Base-by-base conservation (phyloP, 371 early-diverging fungal genomes). In the Conidiobolus incongruus region DNA sequence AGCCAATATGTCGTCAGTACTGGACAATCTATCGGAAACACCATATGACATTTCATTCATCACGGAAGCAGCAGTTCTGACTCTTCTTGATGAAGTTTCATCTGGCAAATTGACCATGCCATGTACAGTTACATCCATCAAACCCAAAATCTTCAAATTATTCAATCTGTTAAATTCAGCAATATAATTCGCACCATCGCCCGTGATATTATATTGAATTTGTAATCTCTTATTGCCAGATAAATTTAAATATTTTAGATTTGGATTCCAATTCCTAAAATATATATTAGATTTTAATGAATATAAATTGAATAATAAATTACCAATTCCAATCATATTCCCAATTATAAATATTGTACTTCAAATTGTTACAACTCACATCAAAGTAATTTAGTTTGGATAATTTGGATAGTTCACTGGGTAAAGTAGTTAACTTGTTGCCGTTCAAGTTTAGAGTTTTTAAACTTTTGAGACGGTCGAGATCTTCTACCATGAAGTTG, bases 321-420 rank as follows among this genome's bases (percentile, higher is more conserved):
- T n/a, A n/a, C 86, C 88, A 90, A 55, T 92, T 89, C 90, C 90
- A 92, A 48, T 90, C 90, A 51, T 85, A 88, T 0, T 84, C 86
- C 87, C 88, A 88, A 52, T 92, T 92, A 20, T 79, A 66, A 33
- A 89, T 80, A 47, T 92, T 92, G 59, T 89, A 92, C 58, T 85
- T 82, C 26, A 92, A 61, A 22, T 70, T 61, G 48, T 92, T 89
- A 56, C 76, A 72, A 24, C 87, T 82, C 2, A 85, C 80, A 53
- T 92, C 93, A 24, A 92, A 53, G 20, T 77, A 79, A 13, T 66
- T 45, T 19, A 92, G 60, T 26, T 72, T 68, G 26, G 68, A 57
- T 8, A 89, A 59, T 53, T 88, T 87, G 44, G 79, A 79, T 30
- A 93, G 68, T 61, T 89, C 90, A 2, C 84, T 82, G 11, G 91